A percentile compares a stretch with the other conserved stretches of the same genome.
These are phyloP conservation scores for Pseudocercospora vitis DNA, from an alignment of 2,329 filamentous ascomycete species.

Conservation along the genomic window DNA sequence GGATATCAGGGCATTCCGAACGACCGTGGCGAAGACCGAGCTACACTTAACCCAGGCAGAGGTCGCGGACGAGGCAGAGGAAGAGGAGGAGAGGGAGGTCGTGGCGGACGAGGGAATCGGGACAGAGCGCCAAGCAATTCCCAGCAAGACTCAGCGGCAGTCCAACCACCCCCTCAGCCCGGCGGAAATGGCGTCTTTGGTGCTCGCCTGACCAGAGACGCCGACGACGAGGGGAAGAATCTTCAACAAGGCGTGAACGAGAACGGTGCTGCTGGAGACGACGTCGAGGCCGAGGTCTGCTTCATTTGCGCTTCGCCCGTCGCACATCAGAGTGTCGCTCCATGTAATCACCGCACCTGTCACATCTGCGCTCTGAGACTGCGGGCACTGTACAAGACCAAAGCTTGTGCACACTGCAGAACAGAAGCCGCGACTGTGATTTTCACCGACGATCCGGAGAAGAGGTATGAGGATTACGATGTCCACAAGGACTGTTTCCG, in stretches of 20 bases:
- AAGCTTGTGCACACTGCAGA: conserved; percentile 94
- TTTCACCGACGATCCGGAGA: conserved; percentile 82
- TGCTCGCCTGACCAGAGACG: conserved; percentile 51
- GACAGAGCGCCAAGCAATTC: conserved; percentile 36
- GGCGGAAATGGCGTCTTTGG: conserved; percentile 44
- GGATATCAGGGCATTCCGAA: conserved; percentile 13
- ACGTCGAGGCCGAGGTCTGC: conserved; percentile 70
- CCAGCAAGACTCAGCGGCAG: conserved; percentile 28
- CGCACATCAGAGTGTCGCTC: conserved; percentile 81
- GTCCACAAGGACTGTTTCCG: conserved; percentile 68
- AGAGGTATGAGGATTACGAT: conserved; percentile 79
- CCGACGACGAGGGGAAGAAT: conserved; percentile 44
- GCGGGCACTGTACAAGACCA: conserved; percentile 92
- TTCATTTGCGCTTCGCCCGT: conserved; percentile 96
- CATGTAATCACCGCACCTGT: conserved; percentile 94
- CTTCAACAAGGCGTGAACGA: conserved; percentile 31
- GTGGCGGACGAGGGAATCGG: conserved; percentile 40
- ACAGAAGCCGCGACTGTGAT: conserved; percentile 78
- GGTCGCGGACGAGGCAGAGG: conserved; percentile 27
- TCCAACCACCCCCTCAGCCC: conserved; percentile 41
- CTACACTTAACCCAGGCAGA: conserved; percentile 14
- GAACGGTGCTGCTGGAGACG: conserved; percentile 29
- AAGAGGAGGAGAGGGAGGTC: conserved; percentile 38
- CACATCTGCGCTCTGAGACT: conserved; percentile 92
- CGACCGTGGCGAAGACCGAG: conserved; percentile 18